Evolutionary conservation across 2,329 filamentous ascomycete species (phyloP).

Genomic region (Arthrocladium fulminans): DNA sequence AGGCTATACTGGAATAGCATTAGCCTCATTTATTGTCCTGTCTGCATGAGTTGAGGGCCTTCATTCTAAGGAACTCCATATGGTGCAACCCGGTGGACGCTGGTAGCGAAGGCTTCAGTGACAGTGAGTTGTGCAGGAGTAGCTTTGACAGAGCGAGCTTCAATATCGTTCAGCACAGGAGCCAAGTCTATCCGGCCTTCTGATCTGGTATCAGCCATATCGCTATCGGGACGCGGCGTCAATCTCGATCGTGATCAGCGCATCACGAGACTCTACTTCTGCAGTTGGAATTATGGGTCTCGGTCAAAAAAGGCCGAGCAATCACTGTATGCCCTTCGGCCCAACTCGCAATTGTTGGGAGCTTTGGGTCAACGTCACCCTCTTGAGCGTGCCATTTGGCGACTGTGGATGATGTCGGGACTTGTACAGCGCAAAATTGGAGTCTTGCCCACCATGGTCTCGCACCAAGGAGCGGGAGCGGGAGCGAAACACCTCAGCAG

Average conservation of each 20-base stretch:
- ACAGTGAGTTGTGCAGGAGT: not conserved
- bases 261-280: not conserved
- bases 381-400: too few species aligned
- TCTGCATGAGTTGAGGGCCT: not conserved
- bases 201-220: not conserved
- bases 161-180: constrained; percentile 1
- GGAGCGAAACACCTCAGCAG: too few species aligned
- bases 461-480: too few species aligned
- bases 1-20: too few species aligned
- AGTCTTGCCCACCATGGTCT: too few species aligned
- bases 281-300: not conserved
- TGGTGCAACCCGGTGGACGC: not conserved
- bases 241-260: not conserved
- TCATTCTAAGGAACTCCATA: not conserved
- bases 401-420: too few species aligned
- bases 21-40: too few species aligned
- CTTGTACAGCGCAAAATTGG: too few species aligned
- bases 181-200: constrained; percentile 7
- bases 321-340: too few species aligned
- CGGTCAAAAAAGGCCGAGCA: too few species aligned
- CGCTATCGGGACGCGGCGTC: not conserved
- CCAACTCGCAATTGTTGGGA: too few species aligned
- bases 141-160: not conserved
- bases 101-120: not conserved
- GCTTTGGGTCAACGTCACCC: too few species aligned